phyloP scores from a whole-genome alignment of 306 rosid species.

The Hippophae rhamnoides region DNA sequence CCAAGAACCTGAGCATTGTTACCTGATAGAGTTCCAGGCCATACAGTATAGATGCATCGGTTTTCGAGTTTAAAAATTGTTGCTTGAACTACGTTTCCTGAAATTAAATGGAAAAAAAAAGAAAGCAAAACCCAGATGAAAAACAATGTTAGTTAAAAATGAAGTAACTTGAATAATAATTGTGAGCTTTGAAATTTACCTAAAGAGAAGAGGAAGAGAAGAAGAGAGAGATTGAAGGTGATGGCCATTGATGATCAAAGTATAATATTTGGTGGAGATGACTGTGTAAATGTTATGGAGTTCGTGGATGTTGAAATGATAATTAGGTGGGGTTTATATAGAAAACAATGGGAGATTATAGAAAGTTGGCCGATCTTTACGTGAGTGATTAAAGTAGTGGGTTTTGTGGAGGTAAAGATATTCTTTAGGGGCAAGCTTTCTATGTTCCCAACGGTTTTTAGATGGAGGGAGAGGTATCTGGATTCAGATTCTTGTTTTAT shows the following conservation, averaged over 20 bases:
- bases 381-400: slow-evolving; percentile 31
- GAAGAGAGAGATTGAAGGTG: slow-evolving; percentile 6
- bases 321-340: neutral
- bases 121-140: too few species aligned
- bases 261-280: neutral
- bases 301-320: neutral
- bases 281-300: neutral
- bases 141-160: neutral
- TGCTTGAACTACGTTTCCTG: slow-evolving; percentile 33
- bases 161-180: neutral
- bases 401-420: slow-evolving; percentile 5
- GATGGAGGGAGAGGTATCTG: too few species aligned
- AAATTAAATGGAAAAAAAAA: neutral
- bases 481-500: too few species aligned
- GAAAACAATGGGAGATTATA: neutral
- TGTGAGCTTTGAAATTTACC: slow-evolving; percentile 18
- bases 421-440: neutral
- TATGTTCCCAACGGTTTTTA: too few species aligned
- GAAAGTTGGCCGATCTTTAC: slow-evolving; percentile 21
- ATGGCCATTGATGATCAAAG: slow-evolving; percentile 17
- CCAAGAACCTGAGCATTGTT: slow-evolving; percentile 49
- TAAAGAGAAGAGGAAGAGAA: slow-evolving; percentile 24
- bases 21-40: slow-evolving; percentile 83
- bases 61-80: slow-evolving; percentile 52
- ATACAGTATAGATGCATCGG: slow-evolving; percentile 48